Base-by-base conservation (phyloP, 2,329 filamentous ascomycete genomes). In the Aspergillus sp. region DNA sequence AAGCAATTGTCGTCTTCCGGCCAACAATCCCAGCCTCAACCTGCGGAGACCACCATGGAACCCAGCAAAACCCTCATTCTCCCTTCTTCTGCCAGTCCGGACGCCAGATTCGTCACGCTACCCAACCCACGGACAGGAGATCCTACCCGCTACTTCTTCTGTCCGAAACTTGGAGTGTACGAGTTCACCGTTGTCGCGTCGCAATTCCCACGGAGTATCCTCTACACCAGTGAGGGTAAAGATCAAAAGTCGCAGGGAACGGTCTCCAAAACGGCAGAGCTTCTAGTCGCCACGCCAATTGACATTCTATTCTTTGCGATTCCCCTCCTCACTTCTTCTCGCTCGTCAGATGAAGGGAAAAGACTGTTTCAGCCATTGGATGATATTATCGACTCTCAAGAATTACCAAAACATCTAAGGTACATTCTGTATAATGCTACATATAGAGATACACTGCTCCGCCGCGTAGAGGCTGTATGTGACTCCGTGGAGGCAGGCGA, bases 271-370 rank as follows among this genome's bases (percentile, higher is more conserved):
- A 82, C 81, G 44, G 86, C 91, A 35, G 87, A 92, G 59, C 77
- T 98, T n/a, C 89, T 90, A 67, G 76, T 98, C 58, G 91, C 93
- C 8, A 96, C 95, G 1, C 84, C 87, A 2, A 80, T 96, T 55
- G 95, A 99, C 72, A 84, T 90, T 5, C 70, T 97, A 3, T 98
- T 98, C 76, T 80, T 98, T 51, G 71, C 96, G 3, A 79, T 98
- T 1, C 90, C 93, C 0, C 83, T 87, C 4, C 81, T 98, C 2
- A 76, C 79, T 1, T 73, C 84, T 40, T 72, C 74, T 1, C 64
- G 76, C 12, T 79, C 79, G 46, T 79, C 67, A 48, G 25, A 51
- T 17, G 33, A 68, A 74, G 50, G 72, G 59, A 68, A 66, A 52
- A 62, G 63, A 23, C 69, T 78, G 9, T 81, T 80, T 64, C 78